phyloP scores from a whole-genome alignment of 495 filamentous ascomycete genomes.

The Ramalina peruviana region DNA sequence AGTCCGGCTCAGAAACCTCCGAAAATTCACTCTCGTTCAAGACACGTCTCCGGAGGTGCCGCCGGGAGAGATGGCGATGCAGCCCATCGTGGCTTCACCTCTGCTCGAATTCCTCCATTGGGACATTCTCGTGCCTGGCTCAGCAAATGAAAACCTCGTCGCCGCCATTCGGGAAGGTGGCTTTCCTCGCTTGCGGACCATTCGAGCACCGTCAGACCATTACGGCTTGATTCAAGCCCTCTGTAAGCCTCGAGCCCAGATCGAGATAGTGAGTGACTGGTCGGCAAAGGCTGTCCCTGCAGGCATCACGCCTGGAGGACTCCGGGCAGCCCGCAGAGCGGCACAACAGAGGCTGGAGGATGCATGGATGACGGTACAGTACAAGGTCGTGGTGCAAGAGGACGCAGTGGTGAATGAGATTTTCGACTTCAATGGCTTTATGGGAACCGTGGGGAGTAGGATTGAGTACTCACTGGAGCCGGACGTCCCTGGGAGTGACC shows the following conservation, averaged over 20 bases:
- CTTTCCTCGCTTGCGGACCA: constrained; percentile 52
- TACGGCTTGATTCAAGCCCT: constrained; percentile 58
- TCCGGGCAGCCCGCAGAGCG: constrained; percentile 35
- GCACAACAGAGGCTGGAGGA: constrained; percentile 45
- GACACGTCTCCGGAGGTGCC: constrained; percentile 39
- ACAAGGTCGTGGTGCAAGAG: constrained; percentile 41
- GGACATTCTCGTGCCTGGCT: constrained; percentile 48
- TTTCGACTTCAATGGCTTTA: constrained; percentile 38
- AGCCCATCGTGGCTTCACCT: constrained; percentile 54
- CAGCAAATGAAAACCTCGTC: constrained; percentile 59
- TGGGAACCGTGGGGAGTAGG: constrained; percentile 40
- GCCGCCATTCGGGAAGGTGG: constrained; percentile 52
- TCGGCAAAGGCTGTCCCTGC: constrained; percentile 20
- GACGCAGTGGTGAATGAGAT: constrained; percentile 28
- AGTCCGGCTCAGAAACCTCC: constrained; percentile 45
- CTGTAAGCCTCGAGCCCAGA: constrained; percentile 45
- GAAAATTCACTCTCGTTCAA: constrained; percentile 59
- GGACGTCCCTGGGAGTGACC: constrained; percentile 42
- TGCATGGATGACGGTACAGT: constrained; percentile 36
- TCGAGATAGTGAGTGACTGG: constrained; percentile 34
- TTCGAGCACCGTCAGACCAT: constrained; percentile 63
- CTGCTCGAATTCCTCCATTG: constrained; percentile 62
- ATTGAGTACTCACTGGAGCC: constrained; percentile 46
- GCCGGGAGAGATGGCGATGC: constrained; percentile 40
- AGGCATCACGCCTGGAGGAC: constrained; percentile 24